Base-by-base conservation (phyloP, 768 basidiomycete species). In the Boletales sp. region DNA sequence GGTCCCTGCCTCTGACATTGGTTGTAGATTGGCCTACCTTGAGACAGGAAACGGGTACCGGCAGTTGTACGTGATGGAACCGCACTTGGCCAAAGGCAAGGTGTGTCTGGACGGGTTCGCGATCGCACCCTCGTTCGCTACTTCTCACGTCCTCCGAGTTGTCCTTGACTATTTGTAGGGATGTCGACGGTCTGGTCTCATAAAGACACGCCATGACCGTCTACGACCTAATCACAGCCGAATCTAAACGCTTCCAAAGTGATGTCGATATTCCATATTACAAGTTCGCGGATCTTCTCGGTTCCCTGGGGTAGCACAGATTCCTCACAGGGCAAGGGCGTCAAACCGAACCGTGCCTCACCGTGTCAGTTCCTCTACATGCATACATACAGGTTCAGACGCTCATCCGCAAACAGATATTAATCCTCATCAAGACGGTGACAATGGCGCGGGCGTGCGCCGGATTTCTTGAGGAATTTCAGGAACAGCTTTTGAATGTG, bases 271-370 rank as follows among this genome's bases (percentile, higher is more conserved):
- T 94, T 4, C 71, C 75, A 1, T 91, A 91, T 61, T 82, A 92
- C 63, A 80, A 82, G 0, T 82, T 73, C 43, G 69, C 58, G 21
- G 91, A 93, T 58, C 59, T 75, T 31, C n/a, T n/a, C n/a, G n/a
- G n/a, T n/a, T n/a, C 61, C 68, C 13, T 78, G 74, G 64, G 63
- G 67, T n/a, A 72, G 55, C 92, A 94, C 67, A 72, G 76, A 15
- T 95, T 95, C 72, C 73, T 93, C 45, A 95, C 92, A 95, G 63
- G 82, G 78, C 3, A 83, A 84, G 12, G 91, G 92, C 1, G 79
- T 90, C 13, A 94, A 91, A 60, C 92, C 92, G 15, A 81, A 94
- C 0, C 89, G 83, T 57, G 92, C 91, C 69, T 95, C 9, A 95
- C 92, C 28, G 83, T 91, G 90, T 94, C 64, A 55, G 87, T 78